Conservation (phyloP, 148 eudicot species). For the Talinum fruticosum region DNA sequence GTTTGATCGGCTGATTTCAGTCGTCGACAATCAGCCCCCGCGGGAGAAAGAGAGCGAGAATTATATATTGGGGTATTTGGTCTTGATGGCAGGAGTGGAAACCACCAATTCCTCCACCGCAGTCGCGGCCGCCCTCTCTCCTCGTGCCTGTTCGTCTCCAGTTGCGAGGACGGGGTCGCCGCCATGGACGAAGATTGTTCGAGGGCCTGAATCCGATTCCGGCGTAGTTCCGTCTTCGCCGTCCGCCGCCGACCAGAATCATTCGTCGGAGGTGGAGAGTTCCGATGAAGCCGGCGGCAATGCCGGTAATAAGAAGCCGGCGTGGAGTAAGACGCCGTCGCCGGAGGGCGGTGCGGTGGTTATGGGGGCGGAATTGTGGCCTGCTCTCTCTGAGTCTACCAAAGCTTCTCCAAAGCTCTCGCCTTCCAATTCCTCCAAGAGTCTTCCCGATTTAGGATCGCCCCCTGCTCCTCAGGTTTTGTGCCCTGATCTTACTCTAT, state of each 20-base stretch:
- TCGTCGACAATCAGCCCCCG: not conserved
- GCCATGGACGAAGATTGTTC: conserved; percentile 43
- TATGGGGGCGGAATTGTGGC: conserved; percentile 69
- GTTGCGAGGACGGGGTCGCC: conserved; percentile 20
- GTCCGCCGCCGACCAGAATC: not conserved
- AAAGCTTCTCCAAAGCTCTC: conserved; percentile 48
- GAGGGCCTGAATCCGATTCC: conserved; percentile 33
- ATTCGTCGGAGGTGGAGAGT: not conserved
- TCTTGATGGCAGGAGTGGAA: conserved; percentile 38
- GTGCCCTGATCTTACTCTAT: not conserved
- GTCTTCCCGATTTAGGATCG: conserved; percentile 39
- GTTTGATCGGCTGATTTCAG: not conserved
- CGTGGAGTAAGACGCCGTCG: conserved; percentile 38
- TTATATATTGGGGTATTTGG: not conserved
- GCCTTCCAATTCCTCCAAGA: conserved; percentile 43
- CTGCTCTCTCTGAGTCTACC: conserved; percentile 70
- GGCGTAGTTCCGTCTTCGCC: conserved; percentile 16
- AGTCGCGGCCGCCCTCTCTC: not conserved
- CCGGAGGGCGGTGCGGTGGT: conserved; percentile 46
- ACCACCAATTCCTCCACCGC: conserved; percentile 18
- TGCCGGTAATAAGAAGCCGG: conserved; percentile 49
- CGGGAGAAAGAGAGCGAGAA: not conserved
- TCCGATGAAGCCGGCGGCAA: conserved; percentile 35
- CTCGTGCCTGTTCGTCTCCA: not conserved
- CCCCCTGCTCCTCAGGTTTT: conserved; percentile 44